Evolutionary conservation across 305 asterid species (phyloP).

Genomic region (Solanum hybrid): DNA sequence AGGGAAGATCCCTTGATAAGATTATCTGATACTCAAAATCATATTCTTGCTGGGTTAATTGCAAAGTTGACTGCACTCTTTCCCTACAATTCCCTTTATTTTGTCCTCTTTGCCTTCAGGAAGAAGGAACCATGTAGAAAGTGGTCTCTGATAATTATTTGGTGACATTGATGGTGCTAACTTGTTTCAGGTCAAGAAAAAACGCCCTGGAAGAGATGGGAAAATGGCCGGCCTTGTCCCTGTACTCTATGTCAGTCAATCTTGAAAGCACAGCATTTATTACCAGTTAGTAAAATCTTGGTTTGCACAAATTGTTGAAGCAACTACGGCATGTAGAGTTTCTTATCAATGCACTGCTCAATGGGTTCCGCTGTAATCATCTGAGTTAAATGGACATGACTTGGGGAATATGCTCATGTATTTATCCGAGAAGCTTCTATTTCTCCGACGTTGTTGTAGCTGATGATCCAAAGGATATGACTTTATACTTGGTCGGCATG

Average conservation of each 20-base stretch:
- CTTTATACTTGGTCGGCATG: not conserved
- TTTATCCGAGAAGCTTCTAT: not conserved
- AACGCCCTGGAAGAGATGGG: constrained; percentile 92
- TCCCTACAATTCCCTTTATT: not conserved
- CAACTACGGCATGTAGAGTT: not conserved
- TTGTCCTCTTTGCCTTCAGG: not conserved
- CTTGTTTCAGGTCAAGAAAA: constrained; percentile 76
- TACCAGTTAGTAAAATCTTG: not conserved
- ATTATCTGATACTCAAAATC: not conserved
- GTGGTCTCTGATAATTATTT: not conserved
- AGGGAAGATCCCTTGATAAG: not conserved
- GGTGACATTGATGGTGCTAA: not conserved
- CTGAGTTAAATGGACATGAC: not conserved
- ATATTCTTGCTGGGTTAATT: not conserved
- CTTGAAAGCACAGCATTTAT: constrained; percentile 29
- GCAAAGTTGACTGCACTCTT: not conserved
- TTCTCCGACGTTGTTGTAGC: not conserved
- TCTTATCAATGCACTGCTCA: not conserved
- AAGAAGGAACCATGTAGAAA: not conserved
- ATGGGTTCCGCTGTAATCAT: not conserved
- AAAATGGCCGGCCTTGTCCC: constrained; percentile 96
- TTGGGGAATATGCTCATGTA: not conserved
- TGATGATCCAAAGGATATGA: not conserved
- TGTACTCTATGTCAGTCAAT: constrained; percentile 79
- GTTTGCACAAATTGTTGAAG: not conserved